Evolutionary conservation across 2,329 filamentous ascomycete genomes (phyloP), one percentile per base, ranked within the genome.

Genomic region (Cladosporium sp.): DNA sequence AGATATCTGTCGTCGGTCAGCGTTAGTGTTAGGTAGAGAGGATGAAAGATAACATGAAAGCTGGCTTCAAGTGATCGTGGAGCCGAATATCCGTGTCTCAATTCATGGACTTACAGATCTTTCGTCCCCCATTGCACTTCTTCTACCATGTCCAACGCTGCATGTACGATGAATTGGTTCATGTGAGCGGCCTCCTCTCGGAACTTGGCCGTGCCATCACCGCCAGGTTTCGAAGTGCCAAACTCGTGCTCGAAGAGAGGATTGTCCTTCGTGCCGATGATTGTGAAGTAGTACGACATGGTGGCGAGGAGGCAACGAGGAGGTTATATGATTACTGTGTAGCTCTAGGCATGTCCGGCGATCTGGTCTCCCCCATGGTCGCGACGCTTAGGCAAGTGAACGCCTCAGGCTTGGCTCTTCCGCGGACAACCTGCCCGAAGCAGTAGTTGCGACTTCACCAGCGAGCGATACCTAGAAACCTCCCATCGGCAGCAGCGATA

Each of bases 201-300:
- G 84, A 97, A 98, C 76, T 92, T 91, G 68, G 94, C 87, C 77
- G 93, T 85, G 73, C 95, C 95, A 83, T 98, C 95, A 77, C 94
- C 94, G 81, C 94, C 93, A 74, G 93, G 90, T 80, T 97, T 97
- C 49, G 92, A 96, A 47, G 94, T 97, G 74, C 95, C 95, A 78
- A 99, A 99, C 77, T 97, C 93, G 80, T 96, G 88, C 81, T 96
- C 94, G 82, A 98, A 99, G 72, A 99, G 87, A 38, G 95, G 94
- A 77, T 94, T 96, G 83, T 99, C 95, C 74, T 92, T 92, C 26
- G 93, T 96, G 76, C 93, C 95, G 78, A 99, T 88, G 73, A 99
- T 97, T 76, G 92, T 92, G 81, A 99, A 98, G 84, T 97, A 97
- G 85, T 98, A 99, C 68, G 93, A 97, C 95, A 98, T 98, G 21